phyloP scores from a whole-genome alignment of 2,329 filamentous ascomycete species.

The Fusarium nygamai region DNA sequence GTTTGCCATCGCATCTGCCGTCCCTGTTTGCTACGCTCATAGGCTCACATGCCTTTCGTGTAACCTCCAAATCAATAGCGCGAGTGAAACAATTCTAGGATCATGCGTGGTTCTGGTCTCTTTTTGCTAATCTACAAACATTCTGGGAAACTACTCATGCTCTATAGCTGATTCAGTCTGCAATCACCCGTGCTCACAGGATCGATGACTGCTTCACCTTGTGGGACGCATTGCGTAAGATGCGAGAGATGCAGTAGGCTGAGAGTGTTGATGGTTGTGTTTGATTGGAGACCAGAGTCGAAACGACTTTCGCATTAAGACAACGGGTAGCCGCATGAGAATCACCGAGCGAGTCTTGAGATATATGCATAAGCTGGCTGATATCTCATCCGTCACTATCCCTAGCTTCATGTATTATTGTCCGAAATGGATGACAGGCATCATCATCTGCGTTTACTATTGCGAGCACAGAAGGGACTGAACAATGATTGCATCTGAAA shows the following conservation, averaged over 20 bases:
- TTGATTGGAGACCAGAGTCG: not conserved
- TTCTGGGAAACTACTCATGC: not conserved
- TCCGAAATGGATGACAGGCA: not conserved
- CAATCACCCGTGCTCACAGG: slow-evolving; percentile 15
- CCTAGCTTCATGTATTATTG: not conserved
- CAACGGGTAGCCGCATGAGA: not conserved
- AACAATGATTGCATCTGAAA: no score
- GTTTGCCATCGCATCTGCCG: not conserved
- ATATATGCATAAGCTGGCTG: not conserved
- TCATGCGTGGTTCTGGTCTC: not conserved
- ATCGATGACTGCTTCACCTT: not conserved
- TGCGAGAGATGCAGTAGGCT: not conserved
- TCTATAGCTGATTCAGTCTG: not conserved
- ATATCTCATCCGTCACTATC: not conserved
- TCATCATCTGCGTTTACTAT: not conserved
- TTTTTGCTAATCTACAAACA: not conserved
- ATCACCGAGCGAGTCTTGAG: not conserved
- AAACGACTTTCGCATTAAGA: not conserved
- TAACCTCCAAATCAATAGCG: not conserved
- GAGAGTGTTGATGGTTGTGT: not conserved
- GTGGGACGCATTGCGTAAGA: not conserved
- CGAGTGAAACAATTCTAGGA: not conserved
- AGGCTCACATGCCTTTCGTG: slow-evolving; percentile 1
- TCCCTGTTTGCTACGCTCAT: not conserved
- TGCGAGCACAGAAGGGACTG: no score